phyloP scores from a whole-genome alignment of 2,329 filamentous ascomycete species.

The Pseudomassariella vexata region DNA sequence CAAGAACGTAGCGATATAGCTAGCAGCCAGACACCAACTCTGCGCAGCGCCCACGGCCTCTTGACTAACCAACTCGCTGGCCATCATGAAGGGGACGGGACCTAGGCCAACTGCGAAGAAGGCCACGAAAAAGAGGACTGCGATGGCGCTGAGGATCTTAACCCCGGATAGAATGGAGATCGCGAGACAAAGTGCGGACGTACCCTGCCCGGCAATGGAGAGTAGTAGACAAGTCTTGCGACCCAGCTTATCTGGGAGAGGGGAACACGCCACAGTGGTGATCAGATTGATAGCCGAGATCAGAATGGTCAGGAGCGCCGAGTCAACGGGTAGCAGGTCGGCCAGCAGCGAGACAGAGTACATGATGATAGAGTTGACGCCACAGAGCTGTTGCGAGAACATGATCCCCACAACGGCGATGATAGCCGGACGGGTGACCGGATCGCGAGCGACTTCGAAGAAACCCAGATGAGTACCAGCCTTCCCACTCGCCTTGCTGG shows the following conservation, averaged over 20 bases:
- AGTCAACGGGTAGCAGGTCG: conserved; percentile 73
- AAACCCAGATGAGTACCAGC: conserved; percentile 47
- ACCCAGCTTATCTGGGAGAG: conserved; percentile 80
- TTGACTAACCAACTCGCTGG: conserved; percentile 82
- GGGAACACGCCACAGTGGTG: conserved; percentile 75
- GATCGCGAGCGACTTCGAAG: conserved; percentile 59
- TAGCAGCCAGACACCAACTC: conserved; percentile 79
- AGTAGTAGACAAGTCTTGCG: conserved; percentile 79
- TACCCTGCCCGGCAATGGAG: conserved; percentile 80
- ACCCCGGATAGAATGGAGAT: conserved; percentile 70
- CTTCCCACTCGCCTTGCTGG: conserved; percentile 16
- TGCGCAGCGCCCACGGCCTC: conserved; percentile 91
- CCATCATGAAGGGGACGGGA: conserved; percentile 90
- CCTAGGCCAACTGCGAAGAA: conserved; percentile 89
- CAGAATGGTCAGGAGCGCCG: conserved; percentile 76
- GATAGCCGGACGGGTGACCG: conserved; percentile 65
- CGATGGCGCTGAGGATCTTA: conserved; percentile 72
- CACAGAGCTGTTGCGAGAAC: conserved; percentile 87
- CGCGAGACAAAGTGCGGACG: conserved; percentile 70
- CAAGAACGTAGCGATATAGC: conserved; percentile 85
- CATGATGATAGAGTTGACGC: conserved; percentile 97
- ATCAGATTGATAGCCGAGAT: conserved; percentile 84
- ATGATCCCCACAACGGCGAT: conserved; percentile 85
- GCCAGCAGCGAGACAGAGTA: conserved; percentile 90
- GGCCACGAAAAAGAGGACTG: conserved; percentile 79